Conservation (phyloP, 805 yeast species). For the Candida odintsovae region DNA sequence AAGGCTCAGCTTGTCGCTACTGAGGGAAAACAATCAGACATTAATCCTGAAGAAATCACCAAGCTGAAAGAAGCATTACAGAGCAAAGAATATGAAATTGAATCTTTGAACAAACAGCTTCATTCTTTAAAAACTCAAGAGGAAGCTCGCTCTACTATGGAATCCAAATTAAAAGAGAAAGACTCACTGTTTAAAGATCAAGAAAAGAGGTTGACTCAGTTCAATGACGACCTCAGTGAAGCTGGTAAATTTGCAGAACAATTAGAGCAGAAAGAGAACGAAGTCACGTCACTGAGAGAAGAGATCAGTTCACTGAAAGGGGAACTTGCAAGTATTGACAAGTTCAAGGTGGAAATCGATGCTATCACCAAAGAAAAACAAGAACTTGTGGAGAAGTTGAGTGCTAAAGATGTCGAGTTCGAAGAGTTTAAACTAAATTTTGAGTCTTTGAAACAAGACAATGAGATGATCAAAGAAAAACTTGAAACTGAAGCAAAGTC, state of each 20-base stretch:
- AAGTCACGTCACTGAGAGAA: not conserved
- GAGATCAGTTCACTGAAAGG: not conserved
- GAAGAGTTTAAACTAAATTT: not conserved
- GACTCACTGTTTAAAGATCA: not conserved
- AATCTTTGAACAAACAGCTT: not conserved
- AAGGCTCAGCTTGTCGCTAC: not conserved
- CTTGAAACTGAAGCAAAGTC: not conserved
- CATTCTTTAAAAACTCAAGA: not conserved
- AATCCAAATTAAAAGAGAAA: not conserved
- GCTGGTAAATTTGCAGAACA: not conserved
- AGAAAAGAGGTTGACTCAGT: not conserved
- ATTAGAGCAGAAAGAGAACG: not conserved
- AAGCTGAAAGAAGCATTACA: slow-evolving; percentile 2
- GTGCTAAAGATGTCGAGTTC: not conserved
- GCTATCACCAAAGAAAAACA: not conserved
- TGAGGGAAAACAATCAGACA: not conserved
- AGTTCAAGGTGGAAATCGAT: not conserved
- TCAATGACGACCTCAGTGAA: not conserved
- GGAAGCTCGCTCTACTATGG: not conserved
- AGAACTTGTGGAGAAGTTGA: not conserved
- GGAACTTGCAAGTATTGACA: not conserved
- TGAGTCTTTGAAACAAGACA: not conserved
- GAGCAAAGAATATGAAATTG: slow-evolving; percentile 1
- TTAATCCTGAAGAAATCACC: not conserved
- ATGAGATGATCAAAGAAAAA: not conserved